Percentiles rank a stretch among this genome's conserved stretches.
Conservation (phyloP, 495 filamentous ascomycete genomes). For the Daldinia vernicosa region DNA sequence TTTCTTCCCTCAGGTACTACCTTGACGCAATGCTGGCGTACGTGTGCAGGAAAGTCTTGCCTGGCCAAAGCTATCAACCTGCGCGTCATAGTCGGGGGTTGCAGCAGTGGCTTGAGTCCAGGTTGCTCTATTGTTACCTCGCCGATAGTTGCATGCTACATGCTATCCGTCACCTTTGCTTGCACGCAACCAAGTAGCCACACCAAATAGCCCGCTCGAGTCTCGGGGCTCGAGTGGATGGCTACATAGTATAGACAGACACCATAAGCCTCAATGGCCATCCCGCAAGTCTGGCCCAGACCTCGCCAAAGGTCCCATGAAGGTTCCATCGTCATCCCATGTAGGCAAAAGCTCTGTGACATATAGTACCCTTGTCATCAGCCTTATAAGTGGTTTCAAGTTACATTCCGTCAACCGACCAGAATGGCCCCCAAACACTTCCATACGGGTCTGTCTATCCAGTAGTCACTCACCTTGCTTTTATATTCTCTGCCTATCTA, state of each 20-base stretch:
- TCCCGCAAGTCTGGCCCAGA: slow-evolving; percentile 7
- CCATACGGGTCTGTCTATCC: not conserved
- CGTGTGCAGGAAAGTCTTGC: slow-evolving; percentile 23
- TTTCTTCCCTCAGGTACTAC: slow-evolving; percentile 2
- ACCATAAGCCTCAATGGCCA: slow-evolving; percentile 25
- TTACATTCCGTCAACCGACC: slow-evolving; percentile 27
- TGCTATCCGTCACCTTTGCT: slow-evolving; percentile 9
- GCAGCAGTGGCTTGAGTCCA: slow-evolving; percentile 38
- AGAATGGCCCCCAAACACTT: slow-evolving; percentile 31
- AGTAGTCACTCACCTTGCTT: slow-evolving; percentile 1
- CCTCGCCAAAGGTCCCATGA: slow-evolving; percentile 29
- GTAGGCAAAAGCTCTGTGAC: slow-evolving; percentile 11
- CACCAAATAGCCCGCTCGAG: not conserved
- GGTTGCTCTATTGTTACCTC: slow-evolving; percentile 39
- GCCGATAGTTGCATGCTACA: slow-evolving; percentile 14
- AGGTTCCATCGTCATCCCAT: slow-evolving; percentile 15
- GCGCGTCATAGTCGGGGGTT: slow-evolving; percentile 26
- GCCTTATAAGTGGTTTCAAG: slow-evolving; percentile 35
- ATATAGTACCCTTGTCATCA: slow-evolving; percentile 31
- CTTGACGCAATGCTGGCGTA: slow-evolving; percentile 8
- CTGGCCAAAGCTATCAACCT: slow-evolving; percentile 11
- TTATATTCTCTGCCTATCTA: slow-evolving; percentile 2
- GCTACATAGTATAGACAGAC: slow-evolving; percentile 24
- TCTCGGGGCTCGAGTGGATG: slow-evolving; percentile 9
- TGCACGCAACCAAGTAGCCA: not conserved